Percentiles rank a stretch among this genome's conserved stretches.
These are phyloP conservation scores for Oldenlandia corymbosa DNA, from an alignment of 257 asterid species.

Conservation along the genomic window DNA sequence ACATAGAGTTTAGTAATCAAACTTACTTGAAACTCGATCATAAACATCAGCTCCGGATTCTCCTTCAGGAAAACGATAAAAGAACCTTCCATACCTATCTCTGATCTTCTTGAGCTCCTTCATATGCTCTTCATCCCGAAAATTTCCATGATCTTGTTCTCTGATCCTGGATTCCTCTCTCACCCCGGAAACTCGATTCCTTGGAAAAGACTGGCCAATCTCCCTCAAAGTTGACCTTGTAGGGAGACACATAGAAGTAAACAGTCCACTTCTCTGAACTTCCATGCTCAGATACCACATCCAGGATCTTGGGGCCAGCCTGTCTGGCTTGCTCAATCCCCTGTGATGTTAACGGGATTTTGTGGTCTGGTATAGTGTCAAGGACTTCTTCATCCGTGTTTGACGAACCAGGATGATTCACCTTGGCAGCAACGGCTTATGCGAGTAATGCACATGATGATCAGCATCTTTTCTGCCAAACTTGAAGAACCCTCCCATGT, in stretches of 20 bases:
- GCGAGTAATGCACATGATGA: no score
- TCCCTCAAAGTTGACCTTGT: slow-evolving; percentile 16
- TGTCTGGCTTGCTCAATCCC: neutral
- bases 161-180: slow-evolving; percentile 58
- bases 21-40: no score
- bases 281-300: neutral
- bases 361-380: slow-evolving; percentile 20
- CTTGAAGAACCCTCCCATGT: no score
- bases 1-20: no score
- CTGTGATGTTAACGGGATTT: slow-evolving; percentile 2
- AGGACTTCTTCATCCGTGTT: slow-evolving; percentile 15
- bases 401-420: slow-evolving; percentile 32
- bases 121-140: slow-evolving; percentile 46
- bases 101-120: slow-evolving; percentile 38
- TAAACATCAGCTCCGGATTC: slow-evolving; percentile 35
- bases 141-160: slow-evolving; percentile 69
- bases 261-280: slow-evolving; percentile 19
- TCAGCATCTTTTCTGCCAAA: no score
- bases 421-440: no score
- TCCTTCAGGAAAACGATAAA: slow-evolving; percentile 55
- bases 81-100: slow-evolving; percentile 51
- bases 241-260: slow-evolving; percentile 45
- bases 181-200: slow-evolving; percentile 36
- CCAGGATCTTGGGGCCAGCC: neutral
- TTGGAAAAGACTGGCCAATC: slow-evolving; percentile 26